These are phyloP conservation scores for Trichoderma cornu-damae DNA, from an alignment of 2,329 filamentous ascomycete species.

Conservation along the genomic window DNA sequence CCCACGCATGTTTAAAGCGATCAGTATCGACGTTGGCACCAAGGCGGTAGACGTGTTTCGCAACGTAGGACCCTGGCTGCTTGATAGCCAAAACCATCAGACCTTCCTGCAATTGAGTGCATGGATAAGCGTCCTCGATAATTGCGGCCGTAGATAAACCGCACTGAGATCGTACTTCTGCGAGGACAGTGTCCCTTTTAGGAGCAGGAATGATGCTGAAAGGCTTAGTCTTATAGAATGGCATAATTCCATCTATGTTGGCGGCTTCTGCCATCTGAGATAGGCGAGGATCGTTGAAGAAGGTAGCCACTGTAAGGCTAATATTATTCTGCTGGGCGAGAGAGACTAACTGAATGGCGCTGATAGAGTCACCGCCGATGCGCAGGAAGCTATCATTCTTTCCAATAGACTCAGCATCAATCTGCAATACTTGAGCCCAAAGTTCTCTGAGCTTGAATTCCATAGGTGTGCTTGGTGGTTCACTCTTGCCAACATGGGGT, in stretches of 20 bases:
- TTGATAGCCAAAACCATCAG: conserved; percentile 29
- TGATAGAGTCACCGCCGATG: conserved; percentile 41
- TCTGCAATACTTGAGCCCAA: conserved; percentile 10
- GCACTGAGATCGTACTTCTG: conserved; percentile 5
- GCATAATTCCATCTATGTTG: conserved; percentile 2
- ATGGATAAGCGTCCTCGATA: conserved; percentile 33
- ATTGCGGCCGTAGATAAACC: neutral
- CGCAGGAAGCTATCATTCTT: conserved; percentile 35
- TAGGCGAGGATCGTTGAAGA: conserved; percentile 16
- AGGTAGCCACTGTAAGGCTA: conserved; percentile 8
- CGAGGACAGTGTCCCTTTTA: neutral
- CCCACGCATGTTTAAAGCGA: conserved; percentile 22
- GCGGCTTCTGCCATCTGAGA: conserved; percentile 12
- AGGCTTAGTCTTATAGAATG: conserved; percentile 12
- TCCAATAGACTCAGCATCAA: conserved; percentile 5
- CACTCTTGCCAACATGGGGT: conserved; percentile 10
- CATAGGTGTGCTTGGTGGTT: conserved; percentile 9
- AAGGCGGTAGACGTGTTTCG: conserved; percentile 20
- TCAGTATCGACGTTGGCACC: conserved; percentile 10
- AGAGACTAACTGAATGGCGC: conserved; percentile 10
- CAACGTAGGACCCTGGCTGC: conserved; percentile 24
- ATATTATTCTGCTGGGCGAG: conserved; percentile 8
- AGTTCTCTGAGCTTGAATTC: conserved; percentile 14
- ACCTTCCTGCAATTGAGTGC: conserved; percentile 36
- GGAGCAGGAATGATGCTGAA: conserved; percentile 6